Percentiles rank a stretch among this genome's conserved stretches.
Conservation (phyloP, 306 rosid species). For the Cucurbita pepo region DNA sequence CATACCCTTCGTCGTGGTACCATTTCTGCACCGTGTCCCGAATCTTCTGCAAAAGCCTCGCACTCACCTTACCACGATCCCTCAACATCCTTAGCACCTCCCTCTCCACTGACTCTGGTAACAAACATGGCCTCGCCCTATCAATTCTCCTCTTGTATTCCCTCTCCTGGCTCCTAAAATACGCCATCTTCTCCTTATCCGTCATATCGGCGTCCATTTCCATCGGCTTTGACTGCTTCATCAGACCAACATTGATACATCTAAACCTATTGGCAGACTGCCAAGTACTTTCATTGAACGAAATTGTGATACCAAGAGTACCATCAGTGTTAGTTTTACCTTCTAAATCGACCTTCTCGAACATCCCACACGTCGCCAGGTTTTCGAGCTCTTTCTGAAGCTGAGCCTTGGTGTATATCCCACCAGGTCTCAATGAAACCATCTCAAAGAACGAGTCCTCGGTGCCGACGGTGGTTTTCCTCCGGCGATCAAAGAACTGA, state of each 20-base stretch:
- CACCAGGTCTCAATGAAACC: constrained; percentile 75
- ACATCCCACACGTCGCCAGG: constrained; percentile 83
- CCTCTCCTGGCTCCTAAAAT: constrained; percentile 56
- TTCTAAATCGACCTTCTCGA: constrained; percentile 88
- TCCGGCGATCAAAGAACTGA: constrained; percentile 51
- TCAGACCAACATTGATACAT: constrained; percentile 76
- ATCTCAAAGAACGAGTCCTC: constrained; percentile 87
- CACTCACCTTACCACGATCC: constrained; percentile 62
- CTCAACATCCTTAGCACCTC: constrained; percentile 61
- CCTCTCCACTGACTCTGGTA: constrained; percentile 41
- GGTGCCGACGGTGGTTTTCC: constrained; percentile 32
- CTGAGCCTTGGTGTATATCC: constrained; percentile 65
- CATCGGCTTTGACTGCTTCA: constrained; percentile 63
- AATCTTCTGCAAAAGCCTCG: constrained; percentile 81
- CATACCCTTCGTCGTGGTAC: constrained; percentile 95
- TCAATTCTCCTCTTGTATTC: constrained; percentile 82
- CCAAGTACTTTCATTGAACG: constrained; percentile 86
- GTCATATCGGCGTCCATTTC: constrained; percentile 93
- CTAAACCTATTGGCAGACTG: constrained; percentile 65
- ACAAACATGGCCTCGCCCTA: constrained; percentile 55
- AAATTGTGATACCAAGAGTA: constrained; percentile 38
- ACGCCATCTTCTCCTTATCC: constrained; percentile 77
- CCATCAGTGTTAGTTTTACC: constrained; percentile 89
- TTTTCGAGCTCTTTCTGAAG: constrained; percentile 79
- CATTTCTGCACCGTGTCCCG: constrained; percentile 88